Percentiles rank a stretch among this genome's conserved stretches.
phyloP scores from a whole-genome alignment of 2,329 filamentous ascomycete species.

The Juglanconis oblonga region DNA sequence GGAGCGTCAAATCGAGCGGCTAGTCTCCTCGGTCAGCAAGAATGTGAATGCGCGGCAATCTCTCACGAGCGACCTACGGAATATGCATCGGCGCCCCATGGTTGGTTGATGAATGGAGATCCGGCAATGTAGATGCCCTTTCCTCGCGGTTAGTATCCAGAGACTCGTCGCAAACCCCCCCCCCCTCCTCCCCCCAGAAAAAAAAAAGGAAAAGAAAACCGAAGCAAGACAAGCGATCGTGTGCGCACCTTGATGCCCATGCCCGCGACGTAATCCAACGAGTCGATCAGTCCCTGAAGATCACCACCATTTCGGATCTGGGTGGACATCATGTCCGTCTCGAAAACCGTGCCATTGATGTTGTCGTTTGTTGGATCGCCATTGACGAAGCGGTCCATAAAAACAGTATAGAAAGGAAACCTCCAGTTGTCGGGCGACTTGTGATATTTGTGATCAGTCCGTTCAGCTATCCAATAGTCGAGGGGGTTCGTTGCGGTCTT shows the following conservation, averaged over 20 bases:
- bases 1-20: constrained; percentile 58
- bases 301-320: constrained; percentile 65
- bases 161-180: neutral
- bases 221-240: neutral
- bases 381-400: constrained; percentile 62
- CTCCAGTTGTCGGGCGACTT: constrained; percentile 61
- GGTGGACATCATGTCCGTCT: constrained; percentile 58
- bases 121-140: constrained; percentile 60
- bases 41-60: neutral
- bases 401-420: constrained; percentile 64
- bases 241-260: constrained; percentile 53
- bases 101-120: constrained; percentile 61
- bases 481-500: constrained; percentile 50
- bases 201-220: neutral
- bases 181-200: too few species aligned
- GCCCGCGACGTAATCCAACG: constrained; percentile 61
- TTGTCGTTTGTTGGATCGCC: constrained; percentile 64
- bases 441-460: constrained; percentile 44
- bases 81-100: constrained; percentile 62
- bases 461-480: constrained; percentile 54
- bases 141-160: neutral
- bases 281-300: constrained; percentile 53
- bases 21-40: constrained; percentile 15
- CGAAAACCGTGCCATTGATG: constrained; percentile 57
- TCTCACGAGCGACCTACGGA: constrained; percentile 32